Percentiles rank a stretch among this genome's conserved stretches.
phyloP scores from a whole-genome alignment of 352 stramenopile species.

The Pythium pyrilobum region DNA sequence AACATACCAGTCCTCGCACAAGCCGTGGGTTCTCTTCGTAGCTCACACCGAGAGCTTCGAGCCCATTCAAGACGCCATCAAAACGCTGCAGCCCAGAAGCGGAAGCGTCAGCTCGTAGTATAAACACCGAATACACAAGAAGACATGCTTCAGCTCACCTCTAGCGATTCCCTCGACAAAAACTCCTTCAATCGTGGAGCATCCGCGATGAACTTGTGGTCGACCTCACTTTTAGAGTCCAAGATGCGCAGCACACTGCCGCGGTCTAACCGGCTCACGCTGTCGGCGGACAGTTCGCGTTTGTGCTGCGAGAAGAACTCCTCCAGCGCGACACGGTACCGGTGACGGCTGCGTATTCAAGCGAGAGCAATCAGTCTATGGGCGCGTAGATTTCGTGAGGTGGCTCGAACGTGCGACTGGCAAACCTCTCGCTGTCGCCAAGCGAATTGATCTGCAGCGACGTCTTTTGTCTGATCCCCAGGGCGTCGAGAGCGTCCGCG shows the following conservation, averaged over 20 bases:
- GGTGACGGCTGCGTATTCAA: slow-evolving; percentile 34
- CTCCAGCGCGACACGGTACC: slow-evolving; percentile 64
- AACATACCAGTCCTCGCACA: slow-evolving; percentile 68
- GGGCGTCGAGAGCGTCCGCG: slow-evolving; percentile 36
- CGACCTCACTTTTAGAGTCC: slow-evolving; percentile 73
- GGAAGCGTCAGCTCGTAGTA: neutral
- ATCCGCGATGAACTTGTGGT: slow-evolving; percentile 63
- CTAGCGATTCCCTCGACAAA: slow-evolving; percentile 49
- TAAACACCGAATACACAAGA: neutral
- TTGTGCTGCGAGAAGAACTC: slow-evolving; percentile 59
- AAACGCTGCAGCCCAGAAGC: slow-evolving; percentile 46
- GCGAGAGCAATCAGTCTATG: too few relatives aligned
- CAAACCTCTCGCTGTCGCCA: slow-evolving; percentile 70
- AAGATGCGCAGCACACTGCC: slow-evolving; percentile 84
- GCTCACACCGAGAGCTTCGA: slow-evolving; percentile 54
- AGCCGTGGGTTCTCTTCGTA: slow-evolving; percentile 65
- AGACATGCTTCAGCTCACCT: slow-evolving; percentile 18
- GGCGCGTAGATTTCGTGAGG: neutral
- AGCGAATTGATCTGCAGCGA: slow-evolving; percentile 79
- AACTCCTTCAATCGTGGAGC: slow-evolving; percentile 61
- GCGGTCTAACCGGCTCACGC: slow-evolving; percentile 65
- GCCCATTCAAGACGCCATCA: slow-evolving; percentile 44
- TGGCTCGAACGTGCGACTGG: neutral
- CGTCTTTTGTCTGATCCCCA: slow-evolving; percentile 61
- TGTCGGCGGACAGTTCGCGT: slow-evolving; percentile 65